phyloP scores from a whole-genome alignment of 148 eudicot genomes.

The Camellia lanceoleosa region DNA sequence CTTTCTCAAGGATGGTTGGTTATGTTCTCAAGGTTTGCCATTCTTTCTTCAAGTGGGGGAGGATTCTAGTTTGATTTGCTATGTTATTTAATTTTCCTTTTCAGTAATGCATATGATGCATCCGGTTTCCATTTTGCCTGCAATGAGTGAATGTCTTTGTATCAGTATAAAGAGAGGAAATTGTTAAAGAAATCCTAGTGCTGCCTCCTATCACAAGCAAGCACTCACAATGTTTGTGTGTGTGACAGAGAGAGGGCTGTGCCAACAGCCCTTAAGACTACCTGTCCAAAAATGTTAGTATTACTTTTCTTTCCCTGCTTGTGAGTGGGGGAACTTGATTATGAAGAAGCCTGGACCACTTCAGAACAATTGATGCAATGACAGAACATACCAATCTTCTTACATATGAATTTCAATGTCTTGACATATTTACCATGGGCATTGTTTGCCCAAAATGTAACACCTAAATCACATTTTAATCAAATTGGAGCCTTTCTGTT shows the following conservation, averaged over 20 bases:
- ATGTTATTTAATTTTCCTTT: not conserved
- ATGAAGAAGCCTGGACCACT: too few relatives aligned
- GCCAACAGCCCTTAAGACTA: too few relatives aligned
- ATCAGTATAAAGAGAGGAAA: not conserved
- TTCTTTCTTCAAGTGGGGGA: not conserved
- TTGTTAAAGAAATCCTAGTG: not conserved
- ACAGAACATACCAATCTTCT: not conserved
- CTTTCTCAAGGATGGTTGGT: constrained; percentile 92
- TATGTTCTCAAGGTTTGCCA: constrained; percentile 74
- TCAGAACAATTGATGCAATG: not conserved
- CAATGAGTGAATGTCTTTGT: not conserved
- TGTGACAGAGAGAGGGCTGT: not conserved
- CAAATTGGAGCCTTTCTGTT: not conserved
- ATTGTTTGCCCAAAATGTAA: not conserved
- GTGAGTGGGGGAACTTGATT: not conserved
- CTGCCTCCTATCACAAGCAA: not conserved
- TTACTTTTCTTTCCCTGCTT: not conserved
- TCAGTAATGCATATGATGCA: not conserved
- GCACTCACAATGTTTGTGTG: not conserved
- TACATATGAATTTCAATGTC: not conserved
- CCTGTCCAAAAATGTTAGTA: too few relatives aligned
- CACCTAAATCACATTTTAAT: not conserved
- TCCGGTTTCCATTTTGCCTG: not conserved
- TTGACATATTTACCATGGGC: not conserved
- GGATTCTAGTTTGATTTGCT: not conserved